Base-by-base conservation (phyloP, 345 rosid species). In the Punica granatum region DNA sequence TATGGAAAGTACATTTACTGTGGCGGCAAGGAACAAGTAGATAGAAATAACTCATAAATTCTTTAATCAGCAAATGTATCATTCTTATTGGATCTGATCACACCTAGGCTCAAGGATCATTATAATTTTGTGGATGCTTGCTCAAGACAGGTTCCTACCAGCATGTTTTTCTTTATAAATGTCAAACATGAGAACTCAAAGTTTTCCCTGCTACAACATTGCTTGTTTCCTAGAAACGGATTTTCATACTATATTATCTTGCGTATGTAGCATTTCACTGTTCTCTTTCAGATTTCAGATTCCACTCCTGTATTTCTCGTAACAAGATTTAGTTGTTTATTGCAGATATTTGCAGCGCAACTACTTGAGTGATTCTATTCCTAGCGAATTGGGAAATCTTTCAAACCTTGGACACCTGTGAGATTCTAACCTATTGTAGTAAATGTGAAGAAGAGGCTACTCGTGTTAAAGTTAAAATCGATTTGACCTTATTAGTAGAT, bases 281-380 rank as follows among this genome's bases (percentile, higher is more conserved):
- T 42, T 13, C 67, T 1, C 1, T 66, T 31, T 44, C n/a, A 54
- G 37, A 46, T 33, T 25, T 66, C n/a, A 21, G 13, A 42, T 26
- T 2, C 0, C 2, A 64, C 34, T 23, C 18, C 7, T 9, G 0
- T 66, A 25, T 30, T 51, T 15, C 12, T 26, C 34, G 25, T 26
- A 12, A 28, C 26, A 56, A 26, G 33, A 28, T 18, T 56, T 9
- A 51, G 19, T 26, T 56, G 16, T 9, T 8, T 56, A 7, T 60
- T 65, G 51, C 86, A 94, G 97, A 76, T 84, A 69, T 83, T 74
- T 94, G 89, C 96, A 91, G 85, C 80, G 84, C n/a, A 91, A 94
- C 81, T 93, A 89, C 84, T 73, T 93, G 54, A 86, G 88, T 60
- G 97, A 88, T 49, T 53, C 65, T 13, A 82, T 93, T 71, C 98